Base-by-base conservation (phyloP, 2,329 filamentous ascomycete genomes). In the Beauveria brongniartii region DNA sequence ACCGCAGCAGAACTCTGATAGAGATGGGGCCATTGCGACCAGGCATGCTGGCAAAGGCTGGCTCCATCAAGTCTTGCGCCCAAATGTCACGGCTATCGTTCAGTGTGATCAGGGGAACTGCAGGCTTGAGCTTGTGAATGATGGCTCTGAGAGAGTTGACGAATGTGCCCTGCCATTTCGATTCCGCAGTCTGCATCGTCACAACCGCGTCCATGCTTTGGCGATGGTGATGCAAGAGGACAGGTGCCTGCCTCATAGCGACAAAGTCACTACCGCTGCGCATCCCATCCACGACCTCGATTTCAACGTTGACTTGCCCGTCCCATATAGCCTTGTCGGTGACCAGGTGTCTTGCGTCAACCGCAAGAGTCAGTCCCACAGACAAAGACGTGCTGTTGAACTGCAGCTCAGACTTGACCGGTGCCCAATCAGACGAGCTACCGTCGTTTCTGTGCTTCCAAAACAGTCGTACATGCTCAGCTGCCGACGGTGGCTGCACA, bases 21-120 rank as follows among this genome's bases (percentile, higher is more conserved):
- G 66, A 63, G 8, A 71, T 64, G 5, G 70, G 64, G 0, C 71
- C 69, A 6, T 69, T 40, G 1, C 68, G 70, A 0, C 71, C 71
- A 0, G 72, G 72, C 66, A 74, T 73, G 51, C 68, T 71, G 3
- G 66, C 65, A 62, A 70, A 74, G 3, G 64, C 72, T 0, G 71
- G 70, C 61, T 74, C 71, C 40, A 74, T 54, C 43, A 73, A 69
- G 62, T 75, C 72, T 60, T 74, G 72, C 9, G 67, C 69, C 72
- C 72, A 75, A 46, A 70, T 63, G 57, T 74, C 72, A 43, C n/a
- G 18, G 41, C 18, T 20, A 10, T 43, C 41, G n/a, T 43, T 43
- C 0, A 43, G n/a, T 8, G n/a, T 10, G 2, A 43, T 8, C 18
- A 43, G 7, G 18, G 41, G n/a, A 43, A 43, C 18, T 7, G 7